Evolutionary conservation across 192 early-diverging fungal species (phyloP).

Genomic region (Coemansia sp.): DNA sequence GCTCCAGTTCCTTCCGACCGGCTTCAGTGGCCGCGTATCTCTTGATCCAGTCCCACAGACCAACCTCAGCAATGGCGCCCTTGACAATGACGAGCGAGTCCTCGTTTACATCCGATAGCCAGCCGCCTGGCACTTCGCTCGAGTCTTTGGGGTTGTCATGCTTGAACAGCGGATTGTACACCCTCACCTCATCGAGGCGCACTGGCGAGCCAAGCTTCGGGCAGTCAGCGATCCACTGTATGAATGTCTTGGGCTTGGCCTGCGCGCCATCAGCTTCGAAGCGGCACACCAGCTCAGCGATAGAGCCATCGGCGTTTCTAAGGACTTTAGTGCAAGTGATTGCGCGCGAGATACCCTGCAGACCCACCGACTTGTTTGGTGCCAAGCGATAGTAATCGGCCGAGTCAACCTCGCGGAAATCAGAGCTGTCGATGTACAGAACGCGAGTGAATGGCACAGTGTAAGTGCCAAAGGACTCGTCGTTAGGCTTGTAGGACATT

Average conservation of each 20-base stretch:
- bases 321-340: constrained; percentile 82
- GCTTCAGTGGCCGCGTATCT: constrained; percentile 47
- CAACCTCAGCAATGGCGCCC: constrained; percentile 81
- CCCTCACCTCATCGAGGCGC: constrained; percentile 74
- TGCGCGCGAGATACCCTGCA: constrained; percentile 83
- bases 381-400: constrained; percentile 96
- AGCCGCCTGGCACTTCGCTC: constrained; percentile 83
- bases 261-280: constrained; percentile 73
- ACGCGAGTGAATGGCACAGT: constrained; percentile 86
- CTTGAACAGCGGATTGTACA: constrained; percentile 87
- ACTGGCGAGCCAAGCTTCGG: constrained; percentile 82
- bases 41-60: constrained; percentile 70
- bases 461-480: constrained; percentile 83
- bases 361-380: constrained; percentile 91
- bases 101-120: constrained; percentile 84
- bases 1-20: constrained; percentile 58
- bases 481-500: constrained; percentile 88
- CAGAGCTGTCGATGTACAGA: constrained; percentile 93
- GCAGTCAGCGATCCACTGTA: constrained; percentile 97
- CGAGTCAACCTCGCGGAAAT: constrained; percentile 93
- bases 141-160: constrained; percentile 85
- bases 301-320: constrained; percentile 76
- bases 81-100: constrained; percentile 71
- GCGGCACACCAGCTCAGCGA: constrained; percentile 78
- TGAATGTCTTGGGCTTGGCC: constrained; percentile 93